Evolutionary conservation across 1,284 basidiomycete genomes (phyloP), one percentile per base, ranked within the genome.

Genomic region (Ceratobasidium sp.): DNA sequence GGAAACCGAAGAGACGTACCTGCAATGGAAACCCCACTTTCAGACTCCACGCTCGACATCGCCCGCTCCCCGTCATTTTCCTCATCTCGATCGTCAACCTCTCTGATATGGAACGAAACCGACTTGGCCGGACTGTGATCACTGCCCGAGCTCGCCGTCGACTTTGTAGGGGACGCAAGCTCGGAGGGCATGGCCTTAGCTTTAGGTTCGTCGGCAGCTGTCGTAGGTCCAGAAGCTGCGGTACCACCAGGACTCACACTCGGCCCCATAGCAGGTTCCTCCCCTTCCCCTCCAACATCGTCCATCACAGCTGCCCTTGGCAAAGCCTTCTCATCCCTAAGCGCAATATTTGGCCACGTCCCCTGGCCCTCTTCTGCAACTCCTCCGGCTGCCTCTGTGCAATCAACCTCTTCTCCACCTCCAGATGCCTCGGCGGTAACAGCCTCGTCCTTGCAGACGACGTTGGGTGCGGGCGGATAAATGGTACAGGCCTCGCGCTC

Each of bases 401-500:
- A 38, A 38, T 58, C 28, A 11, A 38, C 35, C 35, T 38, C 35
- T 26, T 58, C 23, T 26, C 28, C 30, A 28, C 35, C 11, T 21
- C 38, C 14, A 50, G 52, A 28, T 57, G 18, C 5, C 41, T 50
- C 8, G 38, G 2, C 8, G 64, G 64, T n/a, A 46, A 38, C 18
- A 41, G 32, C n/a, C 64, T 32, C 23, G 64, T 69, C 26, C 64
- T 32, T 16, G 64, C 64, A 26, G 50, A 55, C 35, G 64, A 55
- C 11, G 64, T 69, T 13, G 64, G 52, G n/a, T 69, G 52, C 18
- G 64, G 64, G 11, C 64, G 64, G n/a, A 55, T 41, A 21, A 55
- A 57, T 14, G 55, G 30, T 35, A 41, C 23, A 41, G 6, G 16
- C 4, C 6, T 5, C 35, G 35, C 35, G 35, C 35, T 38, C 13